phyloP scores from a whole-genome alignment of 2,329 filamentous ascomycete species.

The Trichoderma citrinoviride region DNA sequence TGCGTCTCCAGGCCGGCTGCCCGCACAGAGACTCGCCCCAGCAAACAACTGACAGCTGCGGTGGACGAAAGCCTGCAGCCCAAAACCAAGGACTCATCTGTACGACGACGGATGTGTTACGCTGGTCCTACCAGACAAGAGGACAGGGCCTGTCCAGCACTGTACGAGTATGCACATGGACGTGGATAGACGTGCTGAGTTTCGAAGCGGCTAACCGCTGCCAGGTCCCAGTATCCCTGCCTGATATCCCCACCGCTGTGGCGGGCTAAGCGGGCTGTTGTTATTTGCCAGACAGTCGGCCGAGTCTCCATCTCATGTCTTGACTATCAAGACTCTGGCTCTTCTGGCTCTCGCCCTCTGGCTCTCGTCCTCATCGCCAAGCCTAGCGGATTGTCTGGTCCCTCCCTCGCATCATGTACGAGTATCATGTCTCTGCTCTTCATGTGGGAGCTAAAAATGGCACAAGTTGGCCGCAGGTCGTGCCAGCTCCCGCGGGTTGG shows the following conservation, averaged over 20 bases:
- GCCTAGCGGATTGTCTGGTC: neutral
- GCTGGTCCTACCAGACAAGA: neutral
- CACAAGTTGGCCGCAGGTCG: conserved; percentile 10
- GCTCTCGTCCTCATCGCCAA: neutral
- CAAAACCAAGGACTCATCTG: neutral
- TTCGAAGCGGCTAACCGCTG: conserved; percentile 20
- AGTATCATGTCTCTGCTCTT: neutral
- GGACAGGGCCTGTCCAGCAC: neutral
- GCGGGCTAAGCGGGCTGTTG: conserved; percentile 13
- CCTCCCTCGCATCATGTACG: neutral
- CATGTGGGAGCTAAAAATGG: neutral
- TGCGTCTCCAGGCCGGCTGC: neutral
- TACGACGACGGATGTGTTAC: neutral
- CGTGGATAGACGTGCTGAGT: neutral
- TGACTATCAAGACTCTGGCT: neutral
- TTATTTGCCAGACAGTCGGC: conserved; percentile 12
- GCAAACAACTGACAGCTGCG: conserved; percentile 16
- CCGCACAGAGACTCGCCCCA: neutral
- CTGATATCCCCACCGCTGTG: neutral
- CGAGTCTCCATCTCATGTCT: neutral
- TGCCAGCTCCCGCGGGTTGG: neutral
- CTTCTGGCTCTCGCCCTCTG: too few relatives aligned
- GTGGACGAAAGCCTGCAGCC: neutral
- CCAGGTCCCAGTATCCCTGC: conserved; percentile 21
- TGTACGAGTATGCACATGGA: too few relatives aligned